Base-by-base conservation (phyloP, 441 rosid species). In the Kokia cookei region DNA sequence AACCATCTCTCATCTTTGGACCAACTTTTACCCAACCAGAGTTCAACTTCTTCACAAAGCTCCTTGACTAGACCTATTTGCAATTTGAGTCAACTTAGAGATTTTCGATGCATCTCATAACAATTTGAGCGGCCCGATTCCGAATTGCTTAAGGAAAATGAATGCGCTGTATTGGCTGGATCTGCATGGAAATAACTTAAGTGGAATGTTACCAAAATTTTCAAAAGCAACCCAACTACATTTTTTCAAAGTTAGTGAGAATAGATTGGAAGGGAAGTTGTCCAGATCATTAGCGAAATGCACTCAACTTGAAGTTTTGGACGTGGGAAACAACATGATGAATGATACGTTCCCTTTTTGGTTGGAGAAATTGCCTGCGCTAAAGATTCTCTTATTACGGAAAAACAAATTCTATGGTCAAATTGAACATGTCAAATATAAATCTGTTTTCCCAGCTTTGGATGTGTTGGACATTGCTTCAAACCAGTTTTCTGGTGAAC, bases 241-340 rank as follows among this genome's bases (percentile, higher is more conserved):
- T 0, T 0, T 27, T 27, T 3, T 27, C 0, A 2, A 27, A 27
- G 3, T 27, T 27, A 2, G 29, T 27, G 29, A 27, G 29, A 27
- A 27, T 27, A 17, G 7, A 60, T 60, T 29, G 42, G 42, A 60
- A 29, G 67, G 67, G 17, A 63, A 37, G 68, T 4, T 64, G 29
- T 3, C 29, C 3, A 27, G 29, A 27, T 27, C 29, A 27, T 27
- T 27, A 27, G 29, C 3, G 0, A 0, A 27, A 27, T 92, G 94
- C 82, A 61, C 40, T 0, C 27, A 0, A 1, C 70, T 65, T 1
- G 7, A 2, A 24, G 17, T 66, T 22, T 24, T 66, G 22, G 13
- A 66, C 0, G 19, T 66, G 9, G 71, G 55, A 26, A 26, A 66
- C 55, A 66, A 66, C 3, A 47, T 1, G 19, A 11, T 66, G 2